Conservation (phyloP, 345 rosid genomes). For the Conringia planisiliqua region DNA sequence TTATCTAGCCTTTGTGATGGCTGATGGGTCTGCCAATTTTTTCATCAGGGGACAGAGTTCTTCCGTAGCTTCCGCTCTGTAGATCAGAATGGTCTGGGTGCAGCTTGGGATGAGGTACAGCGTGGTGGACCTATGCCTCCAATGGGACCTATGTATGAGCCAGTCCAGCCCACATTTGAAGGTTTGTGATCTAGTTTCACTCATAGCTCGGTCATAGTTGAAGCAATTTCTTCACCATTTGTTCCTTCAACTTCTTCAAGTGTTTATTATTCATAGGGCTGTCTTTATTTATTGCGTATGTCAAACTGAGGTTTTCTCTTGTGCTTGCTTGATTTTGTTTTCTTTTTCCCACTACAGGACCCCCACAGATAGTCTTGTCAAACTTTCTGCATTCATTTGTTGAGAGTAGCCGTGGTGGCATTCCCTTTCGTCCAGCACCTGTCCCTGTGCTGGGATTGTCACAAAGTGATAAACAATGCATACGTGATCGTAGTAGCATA, state of each 20-base stretch:
- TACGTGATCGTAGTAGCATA: constrained; percentile 98
- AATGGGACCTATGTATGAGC: constrained; percentile 42
- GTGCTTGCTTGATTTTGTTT: constrained; percentile 18
- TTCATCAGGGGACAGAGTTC: constrained; percentile 71
- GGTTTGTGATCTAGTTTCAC: constrained; percentile 41
- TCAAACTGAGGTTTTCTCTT: background rate
- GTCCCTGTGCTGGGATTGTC: constrained; percentile 87
- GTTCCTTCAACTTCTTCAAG: background rate
- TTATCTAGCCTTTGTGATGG: background rate
- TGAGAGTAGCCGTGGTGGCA: constrained; percentile 77
- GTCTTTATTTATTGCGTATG: background rate
- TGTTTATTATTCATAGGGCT: background rate
- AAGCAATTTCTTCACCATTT: background rate
- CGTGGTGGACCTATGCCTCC: constrained; percentile 44
- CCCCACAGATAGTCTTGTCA: constrained; percentile 90
- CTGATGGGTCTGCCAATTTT: background rate
- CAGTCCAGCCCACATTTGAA: constrained; percentile 59
- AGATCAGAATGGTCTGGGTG: constrained; percentile 63
- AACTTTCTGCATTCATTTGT: constrained; percentile 88
- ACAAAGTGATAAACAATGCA: constrained; percentile 88
- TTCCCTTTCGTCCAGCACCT: constrained; percentile 82
- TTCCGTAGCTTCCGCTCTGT: constrained; percentile 60
- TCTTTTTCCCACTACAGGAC: constrained; percentile 49
- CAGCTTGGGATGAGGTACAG: constrained; percentile 88
- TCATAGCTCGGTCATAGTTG: background rate